These are phyloP conservation scores for Colletotrichum aenigma DNA, from an alignment of 2,329 filamentous ascomycete genomes.

Conservation along the genomic window DNA sequence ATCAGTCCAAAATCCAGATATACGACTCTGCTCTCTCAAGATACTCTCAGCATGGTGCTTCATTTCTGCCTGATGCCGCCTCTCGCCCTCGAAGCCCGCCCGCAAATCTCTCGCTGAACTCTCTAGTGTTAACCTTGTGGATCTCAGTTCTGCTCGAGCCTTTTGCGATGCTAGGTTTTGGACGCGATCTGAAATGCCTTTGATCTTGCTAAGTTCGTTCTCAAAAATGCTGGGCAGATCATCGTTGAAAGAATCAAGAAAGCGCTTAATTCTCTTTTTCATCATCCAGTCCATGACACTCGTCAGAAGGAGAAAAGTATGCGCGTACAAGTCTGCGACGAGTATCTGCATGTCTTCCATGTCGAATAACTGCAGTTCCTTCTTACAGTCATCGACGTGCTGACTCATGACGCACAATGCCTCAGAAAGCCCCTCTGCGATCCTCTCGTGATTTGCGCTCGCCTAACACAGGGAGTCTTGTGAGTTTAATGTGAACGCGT, in stretches of 20 bases:
- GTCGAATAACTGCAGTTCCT: conserved; percentile 9
- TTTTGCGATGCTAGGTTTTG: conserved; percentile 11
- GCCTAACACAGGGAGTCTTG: no score
- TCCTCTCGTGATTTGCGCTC: conserved; percentile 27
- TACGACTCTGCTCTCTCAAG: neutral
- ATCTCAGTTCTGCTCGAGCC: conserved; percentile 14
- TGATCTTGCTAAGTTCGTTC: conserved; percentile 18
- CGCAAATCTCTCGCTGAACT: neutral
- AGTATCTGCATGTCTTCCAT: conserved; percentile 15
- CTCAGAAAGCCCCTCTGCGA: conserved; percentile 23
- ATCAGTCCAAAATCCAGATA: neutral
- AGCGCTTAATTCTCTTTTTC: conserved; percentile 10
- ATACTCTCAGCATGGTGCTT: neutral
- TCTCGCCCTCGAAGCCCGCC: conserved; percentile 7
- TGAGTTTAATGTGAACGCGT: no score
- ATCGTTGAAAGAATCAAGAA: conserved; percentile 25
- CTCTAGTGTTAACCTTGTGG: neutral
- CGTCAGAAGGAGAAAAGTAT: conserved; percentile 27
- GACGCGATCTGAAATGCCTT: neutral
- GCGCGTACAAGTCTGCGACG: conserved; percentile 24
- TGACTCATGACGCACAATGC: conserved; percentile 23
- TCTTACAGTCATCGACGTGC: conserved; percentile 14
- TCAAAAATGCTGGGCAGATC: conserved; percentile 10
- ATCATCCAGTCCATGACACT: conserved; percentile 26
- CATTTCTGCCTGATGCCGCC: neutral